A percentile compares a stretch with the other conserved stretches of the same genome.
phyloP scores from a whole-genome alignment of 306 rosid genomes.

The Glycine tomentella region DNA sequence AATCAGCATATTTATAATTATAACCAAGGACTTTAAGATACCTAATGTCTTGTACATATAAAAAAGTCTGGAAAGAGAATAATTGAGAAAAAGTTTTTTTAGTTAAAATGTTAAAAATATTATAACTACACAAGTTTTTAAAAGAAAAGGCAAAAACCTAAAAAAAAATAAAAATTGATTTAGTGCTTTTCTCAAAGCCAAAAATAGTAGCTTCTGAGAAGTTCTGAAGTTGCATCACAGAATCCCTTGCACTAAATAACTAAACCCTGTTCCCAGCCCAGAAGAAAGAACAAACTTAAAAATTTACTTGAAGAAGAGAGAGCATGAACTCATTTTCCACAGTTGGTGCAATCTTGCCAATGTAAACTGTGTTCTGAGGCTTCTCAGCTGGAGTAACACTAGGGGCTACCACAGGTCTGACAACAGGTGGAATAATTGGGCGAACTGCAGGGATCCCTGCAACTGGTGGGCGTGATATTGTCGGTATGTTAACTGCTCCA shows the following conservation, averaged over 20 bases:
- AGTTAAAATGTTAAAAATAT: not conserved
- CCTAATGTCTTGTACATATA: not conserved
- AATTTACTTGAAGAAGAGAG: conserved; percentile 79
- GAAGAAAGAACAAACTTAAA: conserved; percentile 28
- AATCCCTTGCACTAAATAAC: conserved; percentile 1
- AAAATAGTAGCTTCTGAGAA: not conserved
- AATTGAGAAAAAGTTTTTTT: not conserved
- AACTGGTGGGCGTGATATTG: conserved; percentile 77
- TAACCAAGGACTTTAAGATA: not conserved
- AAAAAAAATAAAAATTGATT: not conserved
- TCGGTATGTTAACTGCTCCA: conserved; percentile 77
- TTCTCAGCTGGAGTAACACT: conserved; percentile 81
- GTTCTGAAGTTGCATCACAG: not conserved
- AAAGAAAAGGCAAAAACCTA: not conserved
- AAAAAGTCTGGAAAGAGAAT: conserved; percentile 13
- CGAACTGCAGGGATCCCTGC: conserved; percentile 86
- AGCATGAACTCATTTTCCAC: conserved; percentile 94
- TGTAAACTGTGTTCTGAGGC: conserved; percentile 84
- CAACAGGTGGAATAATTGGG: conserved; percentile 73
- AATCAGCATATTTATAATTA: conserved; percentile 36
- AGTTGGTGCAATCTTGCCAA: conserved; percentile 91
- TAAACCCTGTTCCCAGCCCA: conserved; percentile 5
- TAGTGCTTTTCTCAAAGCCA: not conserved
- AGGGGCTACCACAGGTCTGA: conserved; percentile 80
- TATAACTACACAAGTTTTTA: not conserved